Evolutionary conservation across 768 basidiomycete species (phyloP).

Genomic region (Cyclocybe aegerita): DNA sequence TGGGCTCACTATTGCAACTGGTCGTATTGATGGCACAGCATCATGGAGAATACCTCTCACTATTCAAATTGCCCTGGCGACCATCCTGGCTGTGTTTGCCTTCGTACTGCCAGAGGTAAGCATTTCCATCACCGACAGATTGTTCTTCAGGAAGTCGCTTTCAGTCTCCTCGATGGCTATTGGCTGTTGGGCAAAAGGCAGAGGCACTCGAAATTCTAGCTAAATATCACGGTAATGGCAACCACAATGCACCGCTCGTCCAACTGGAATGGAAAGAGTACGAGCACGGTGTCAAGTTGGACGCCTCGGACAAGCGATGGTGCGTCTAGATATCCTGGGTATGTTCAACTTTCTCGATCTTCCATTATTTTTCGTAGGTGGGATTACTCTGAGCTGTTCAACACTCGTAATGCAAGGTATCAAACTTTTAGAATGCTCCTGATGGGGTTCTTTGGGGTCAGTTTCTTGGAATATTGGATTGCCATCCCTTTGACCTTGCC

Average conservation of each 20-base stretch:
- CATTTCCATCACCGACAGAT: neutral
- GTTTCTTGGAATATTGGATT: neutral
- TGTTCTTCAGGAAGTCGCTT: neutral
- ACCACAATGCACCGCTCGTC: constrained; percentile 49
- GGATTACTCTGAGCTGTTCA: constrained; percentile 52
- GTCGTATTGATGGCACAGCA: constrained; percentile 28
- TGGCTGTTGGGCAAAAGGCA: constrained; percentile 46
- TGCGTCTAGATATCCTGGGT: constrained; percentile 20
- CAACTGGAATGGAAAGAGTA: constrained; percentile 51
- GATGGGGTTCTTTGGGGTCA: constrained; percentile 53
- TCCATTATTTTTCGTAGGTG: constrained; percentile 28
- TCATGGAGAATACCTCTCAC: constrained; percentile 54
- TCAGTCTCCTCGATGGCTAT: constrained; percentile 55
- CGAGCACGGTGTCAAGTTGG: constrained; percentile 45
- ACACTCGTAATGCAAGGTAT: constrained; percentile 44
- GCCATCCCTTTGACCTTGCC: neutral
- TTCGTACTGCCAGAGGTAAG: constrained; percentile 38
- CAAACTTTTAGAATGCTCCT: constrained; percentile 47
- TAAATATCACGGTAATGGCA: constrained; percentile 53
- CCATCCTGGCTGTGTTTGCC: constrained; percentile 31
- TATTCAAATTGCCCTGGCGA: constrained; percentile 50
- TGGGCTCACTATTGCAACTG: constrained; percentile 44
- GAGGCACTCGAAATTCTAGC: constrained; percentile 47
- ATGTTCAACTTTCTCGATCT: neutral
- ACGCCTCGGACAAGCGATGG: constrained; percentile 60